These are phyloP conservation scores for Boletus vinaceobasis DNA, from an alignment of 768 basidiomycete species.

Conservation along the genomic window DNA sequence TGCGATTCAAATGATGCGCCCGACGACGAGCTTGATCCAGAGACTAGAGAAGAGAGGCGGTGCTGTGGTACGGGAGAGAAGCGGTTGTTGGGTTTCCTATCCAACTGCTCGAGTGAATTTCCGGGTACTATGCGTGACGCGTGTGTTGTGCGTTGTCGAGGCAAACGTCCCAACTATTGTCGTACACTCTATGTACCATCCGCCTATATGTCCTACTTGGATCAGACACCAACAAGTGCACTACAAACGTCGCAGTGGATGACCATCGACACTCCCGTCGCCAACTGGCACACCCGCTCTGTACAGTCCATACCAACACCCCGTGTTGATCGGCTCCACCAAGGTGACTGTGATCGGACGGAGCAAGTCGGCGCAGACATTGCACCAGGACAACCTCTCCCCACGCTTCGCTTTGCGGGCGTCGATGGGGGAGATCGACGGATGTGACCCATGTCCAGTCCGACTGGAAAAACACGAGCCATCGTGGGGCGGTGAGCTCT, in stretches of 20 bases:
- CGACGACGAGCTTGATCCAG: slow-evolving; percentile 50
- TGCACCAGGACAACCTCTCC: slow-evolving; percentile 11
- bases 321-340: slow-evolving; percentile 18
- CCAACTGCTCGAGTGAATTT: slow-evolving; percentile 74
- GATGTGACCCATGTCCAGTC: slow-evolving; percentile 22
- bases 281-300: slow-evolving; percentile 19
- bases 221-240: slow-evolving; percentile 14
- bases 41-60: slow-evolving; percentile 66
- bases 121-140: not conserved
- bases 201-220: slow-evolving; percentile 17
- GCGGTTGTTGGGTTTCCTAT: slow-evolving; percentile 84
- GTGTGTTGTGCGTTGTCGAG: not conserved
- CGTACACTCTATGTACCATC: not conserved
- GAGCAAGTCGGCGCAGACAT: slow-evolving; percentile 12
- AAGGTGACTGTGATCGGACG: slow-evolving; percentile 22
- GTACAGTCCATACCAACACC: slow-evolving; percentile 11
- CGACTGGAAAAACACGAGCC: slow-evolving; percentile 20
- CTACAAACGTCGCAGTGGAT: slow-evolving; percentile 21
- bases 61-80: slow-evolving; percentile 76
- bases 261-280: slow-evolving; percentile 5
- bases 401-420: not conserved
- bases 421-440: slow-evolving; percentile 9
- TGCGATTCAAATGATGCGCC: slow-evolving; percentile 36
- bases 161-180: not conserved
- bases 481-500: slow-evolving; percentile 25